phyloP scores from a whole-genome alignment of 2,329 filamentous ascomycete genomes.

The Fusarium sacchari region DNA sequence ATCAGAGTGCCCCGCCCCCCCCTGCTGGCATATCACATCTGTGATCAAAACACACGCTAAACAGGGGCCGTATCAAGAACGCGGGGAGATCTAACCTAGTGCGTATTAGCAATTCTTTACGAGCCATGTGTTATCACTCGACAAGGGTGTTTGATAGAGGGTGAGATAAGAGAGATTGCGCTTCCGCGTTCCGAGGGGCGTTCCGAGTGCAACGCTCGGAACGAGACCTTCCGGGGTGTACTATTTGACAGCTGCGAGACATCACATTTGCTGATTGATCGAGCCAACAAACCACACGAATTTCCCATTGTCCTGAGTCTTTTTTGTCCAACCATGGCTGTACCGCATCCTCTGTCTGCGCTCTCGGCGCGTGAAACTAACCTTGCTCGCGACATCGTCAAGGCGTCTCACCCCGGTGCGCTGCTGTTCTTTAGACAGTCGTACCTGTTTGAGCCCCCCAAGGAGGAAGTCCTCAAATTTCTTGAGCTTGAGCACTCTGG shows the following conservation, averaged over 20 bases:
- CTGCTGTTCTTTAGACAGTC: slow-evolving; percentile 59
- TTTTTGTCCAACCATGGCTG: background rate
- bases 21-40: background rate
- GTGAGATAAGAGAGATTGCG: background rate
- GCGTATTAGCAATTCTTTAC: background rate
- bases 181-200: slow-evolving; percentile 7
- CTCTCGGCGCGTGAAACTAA: slow-evolving; percentile 46
- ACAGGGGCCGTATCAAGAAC: slow-evolving; percentile 18
- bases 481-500: slow-evolving; percentile 56
- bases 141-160: background rate
- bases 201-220: slow-evolving; percentile 4
- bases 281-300: background rate
- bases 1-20: background rate
- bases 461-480: slow-evolving; percentile 57
- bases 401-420: slow-evolving; percentile 42
- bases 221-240: background rate
- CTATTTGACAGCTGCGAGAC: background rate
- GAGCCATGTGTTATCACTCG: background rate
- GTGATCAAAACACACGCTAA: background rate
- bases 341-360: slow-evolving; percentile 46
- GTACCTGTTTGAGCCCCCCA: slow-evolving; percentile 61
- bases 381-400: slow-evolving; percentile 49
- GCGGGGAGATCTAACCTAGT: background rate
- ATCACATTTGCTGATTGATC: background rate
- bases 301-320: background rate